Conservation (phyloP, 139 green algal genomes). For the Chlorella sp. region DNA sequence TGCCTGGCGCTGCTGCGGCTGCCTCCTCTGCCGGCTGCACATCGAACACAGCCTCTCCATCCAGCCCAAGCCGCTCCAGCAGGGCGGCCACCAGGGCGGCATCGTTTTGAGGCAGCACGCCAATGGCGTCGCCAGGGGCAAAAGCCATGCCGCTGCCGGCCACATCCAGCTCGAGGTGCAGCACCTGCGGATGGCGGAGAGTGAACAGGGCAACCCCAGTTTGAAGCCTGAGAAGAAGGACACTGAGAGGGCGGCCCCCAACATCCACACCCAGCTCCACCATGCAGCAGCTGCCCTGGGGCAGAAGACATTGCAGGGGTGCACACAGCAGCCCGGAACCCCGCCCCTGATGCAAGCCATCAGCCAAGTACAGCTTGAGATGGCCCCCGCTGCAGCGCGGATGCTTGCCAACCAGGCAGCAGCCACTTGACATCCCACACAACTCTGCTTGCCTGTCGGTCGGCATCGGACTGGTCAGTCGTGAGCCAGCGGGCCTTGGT, state of each 20-base stretch:
- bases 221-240: no score
- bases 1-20: background rate
- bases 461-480: constrained; percentile 29
- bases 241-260: no score
- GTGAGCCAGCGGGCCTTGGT: constrained; percentile 49
- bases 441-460: constrained; percentile 51
- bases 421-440: no score
- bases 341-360: no score
- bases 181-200: constrained; percentile 62
- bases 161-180: constrained; percentile 91
- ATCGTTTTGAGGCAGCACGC: constrained; percentile 84
- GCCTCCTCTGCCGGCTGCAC: constrained; percentile 49
- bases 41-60: constrained; percentile 59
- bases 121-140: constrained; percentile 87
- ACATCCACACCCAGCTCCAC: no score
- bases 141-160: constrained; percentile 74
- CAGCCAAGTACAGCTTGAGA: no score
- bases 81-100: constrained; percentile 66
- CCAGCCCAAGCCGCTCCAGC: constrained; percentile 60
- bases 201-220: no score
- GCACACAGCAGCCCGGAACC: no score
- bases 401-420: no score
- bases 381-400: no score
- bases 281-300: no score
- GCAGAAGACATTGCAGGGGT: no score